Percentiles rank a stretch among this genome's conserved stretches.
phyloP scores from a whole-genome alignment of 306 rosid species.

The Prunus davidiana region DNA sequence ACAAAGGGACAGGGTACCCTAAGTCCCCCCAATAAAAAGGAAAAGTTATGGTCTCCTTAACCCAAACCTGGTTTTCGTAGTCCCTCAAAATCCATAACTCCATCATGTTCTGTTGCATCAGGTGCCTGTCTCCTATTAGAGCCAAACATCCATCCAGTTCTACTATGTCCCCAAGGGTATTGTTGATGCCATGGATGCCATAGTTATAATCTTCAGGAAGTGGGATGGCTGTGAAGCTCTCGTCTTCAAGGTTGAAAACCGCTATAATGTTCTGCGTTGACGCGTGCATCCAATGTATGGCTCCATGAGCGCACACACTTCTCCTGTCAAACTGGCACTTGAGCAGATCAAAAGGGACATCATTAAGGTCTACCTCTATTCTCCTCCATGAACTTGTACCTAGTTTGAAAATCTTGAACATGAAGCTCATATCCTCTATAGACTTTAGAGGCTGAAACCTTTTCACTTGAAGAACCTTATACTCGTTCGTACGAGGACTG shows the following conservation, averaged over 20 bases:
- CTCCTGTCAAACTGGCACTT: not conserved
- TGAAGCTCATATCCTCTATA: not conserved
- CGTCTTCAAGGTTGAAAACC: not conserved
- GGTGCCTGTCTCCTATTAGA: not conserved
- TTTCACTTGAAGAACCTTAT: not conserved
- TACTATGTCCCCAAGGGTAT: not conserved
- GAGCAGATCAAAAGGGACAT: not conserved
- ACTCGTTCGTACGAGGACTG: not conserved
- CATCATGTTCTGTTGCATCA: not conserved
- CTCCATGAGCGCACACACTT: not conserved
- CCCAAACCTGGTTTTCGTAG: not conserved
- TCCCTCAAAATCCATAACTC: slow-evolving; percentile 8
- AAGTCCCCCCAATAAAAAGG: not conserved
- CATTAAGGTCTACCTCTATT: not conserved
- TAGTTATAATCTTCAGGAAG: not conserved
- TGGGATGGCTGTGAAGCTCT: not conserved
- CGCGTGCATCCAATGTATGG: slow-evolving; percentile 3
- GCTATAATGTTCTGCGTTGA: not conserved
- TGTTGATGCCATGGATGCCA: no score
- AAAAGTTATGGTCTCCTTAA: not conserved
- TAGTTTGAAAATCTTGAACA: not conserved
- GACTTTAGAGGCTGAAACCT: not conserved
- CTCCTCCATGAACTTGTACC: not conserved
- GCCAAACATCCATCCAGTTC: slow-evolving; percentile 1
- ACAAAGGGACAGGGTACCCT: not conserved